Evolutionary conservation across 768 basidiomycete genomes (phyloP), one percentile per base, ranked within the genome.

Genomic region (Chalciporus piperatus): DNA sequence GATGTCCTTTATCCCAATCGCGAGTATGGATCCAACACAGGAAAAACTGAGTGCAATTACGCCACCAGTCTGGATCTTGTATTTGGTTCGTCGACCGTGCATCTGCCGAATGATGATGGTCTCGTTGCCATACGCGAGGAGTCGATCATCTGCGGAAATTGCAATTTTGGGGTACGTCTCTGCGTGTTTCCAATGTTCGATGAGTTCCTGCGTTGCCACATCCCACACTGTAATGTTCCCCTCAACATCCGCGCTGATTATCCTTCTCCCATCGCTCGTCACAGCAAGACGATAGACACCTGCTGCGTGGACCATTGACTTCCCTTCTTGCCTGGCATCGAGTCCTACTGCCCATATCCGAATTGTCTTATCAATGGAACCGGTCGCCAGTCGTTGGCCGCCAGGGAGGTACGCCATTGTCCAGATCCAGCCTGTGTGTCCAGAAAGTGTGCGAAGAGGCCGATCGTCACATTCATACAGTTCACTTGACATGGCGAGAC

Each of bases 401-500:
- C 42, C 38, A 32, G 59, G 38, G 25, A 60, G 48, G 37, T 44
- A 61, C 8, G 23, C 39, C 2, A 60, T 44, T 4, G 0, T 14
- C 5, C 4, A 1, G 19, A 41, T 19, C n/a, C 5, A 2, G 30
- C 5, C 3, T 32, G 30, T 10, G 12, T 32, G 30, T 4, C 9
- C 30, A 25, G n/a, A n/a, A n/a, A n/a, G n/a, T n/a, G n/a, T n/a
- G n/a, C n/a, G n/a, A n/a, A n/a, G n/a, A n/a, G n/a, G n/a, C n/a
- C n/a, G n/a, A n/a, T n/a, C n/a, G n/a, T n/a, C n/a, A n/a, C n/a
- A n/a, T n/a, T n/a, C n/a, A n/a, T n/a, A n/a, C n/a, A n/a, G n/a
- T n/a, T n/a, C 25, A 7, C 4, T 25, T 3, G 25, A 7, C 7
- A 25, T 25, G 25, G 25, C 25, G n/a, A n/a, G n/a, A n/a, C n/a